Evolutionary conservation across 2,329 filamentous ascomycete species (phyloP).

Genomic region (Diplocarpon rosae): DNA sequence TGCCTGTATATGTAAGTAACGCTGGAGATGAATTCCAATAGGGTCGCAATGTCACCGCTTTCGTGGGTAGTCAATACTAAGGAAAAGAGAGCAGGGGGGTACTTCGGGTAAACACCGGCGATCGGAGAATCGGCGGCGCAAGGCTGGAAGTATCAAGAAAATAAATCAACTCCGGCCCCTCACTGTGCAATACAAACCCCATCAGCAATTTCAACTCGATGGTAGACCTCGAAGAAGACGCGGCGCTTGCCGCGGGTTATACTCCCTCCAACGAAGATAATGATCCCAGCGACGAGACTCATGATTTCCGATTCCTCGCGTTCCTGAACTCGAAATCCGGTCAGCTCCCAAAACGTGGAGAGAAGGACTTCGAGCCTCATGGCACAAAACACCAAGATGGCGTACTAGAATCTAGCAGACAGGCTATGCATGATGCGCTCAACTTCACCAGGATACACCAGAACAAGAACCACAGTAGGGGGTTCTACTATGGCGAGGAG

Average conservation of each 20-base stretch:
- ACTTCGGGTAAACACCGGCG: too few species aligned
- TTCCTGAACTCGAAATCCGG: slow-evolving; percentile 40
- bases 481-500: slow-evolving; percentile 58
- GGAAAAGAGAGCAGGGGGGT: not conserved
- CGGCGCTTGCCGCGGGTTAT: slow-evolving; percentile 18
- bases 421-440: slow-evolving; percentile 82
- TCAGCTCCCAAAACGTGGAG: slow-evolving; percentile 73
- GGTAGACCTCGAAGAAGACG: slow-evolving; percentile 27
- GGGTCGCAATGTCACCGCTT: too few species aligned
- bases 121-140: not conserved
- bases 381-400: slow-evolving; percentile 72
- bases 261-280: slow-evolving; percentile 35
- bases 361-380: slow-evolving; percentile 95
- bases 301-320: slow-evolving; percentile 71
- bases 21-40: too few species aligned
- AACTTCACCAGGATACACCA: slow-evolving; percentile 64
- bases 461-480: slow-evolving; percentile 54
- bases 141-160: slow-evolving; percentile 13
- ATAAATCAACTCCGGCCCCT: not conserved
- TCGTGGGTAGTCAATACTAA: too few species aligned
- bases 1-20: too few species aligned
- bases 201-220: slow-evolving; percentile 9
- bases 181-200: not conserved
- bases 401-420: slow-evolving; percentile 68
- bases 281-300: slow-evolving; percentile 65